Conservation (phyloP, 306 rosid species). For the Mimosa bimucronata region DNA sequence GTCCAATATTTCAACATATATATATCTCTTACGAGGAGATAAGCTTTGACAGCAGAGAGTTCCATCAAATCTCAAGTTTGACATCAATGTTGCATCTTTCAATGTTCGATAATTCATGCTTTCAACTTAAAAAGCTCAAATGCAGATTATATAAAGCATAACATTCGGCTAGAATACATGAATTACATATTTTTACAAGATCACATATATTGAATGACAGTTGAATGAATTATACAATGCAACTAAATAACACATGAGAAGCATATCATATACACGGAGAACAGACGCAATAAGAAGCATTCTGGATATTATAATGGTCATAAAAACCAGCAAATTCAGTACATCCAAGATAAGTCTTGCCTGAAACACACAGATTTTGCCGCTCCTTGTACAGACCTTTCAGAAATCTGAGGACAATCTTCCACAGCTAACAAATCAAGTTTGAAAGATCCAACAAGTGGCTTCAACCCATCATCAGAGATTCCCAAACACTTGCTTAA, state of each 20-base stretch:
- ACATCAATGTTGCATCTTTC: neutral
- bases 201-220: conserved; percentile 22
- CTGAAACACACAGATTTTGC: conserved; percentile 71
- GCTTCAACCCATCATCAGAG: conserved; percentile 85
- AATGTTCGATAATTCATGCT: neutral
- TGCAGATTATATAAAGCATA: neutral
- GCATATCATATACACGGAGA: conserved; percentile 4
- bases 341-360: conserved; percentile 92
- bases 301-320: neutral
- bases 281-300: conserved; percentile 21
- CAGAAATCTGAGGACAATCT: conserved; percentile 88
- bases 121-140: neutral
- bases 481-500: conserved; percentile 78
- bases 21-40: neutral
- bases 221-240: conserved; percentile 34
- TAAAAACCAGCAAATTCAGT: conserved; percentile 45
- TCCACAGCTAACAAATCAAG: conserved; percentile 70
- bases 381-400: conserved; percentile 75
- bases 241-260: neutral
- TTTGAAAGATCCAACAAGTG: conserved; percentile 72
- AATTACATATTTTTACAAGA: neutral
- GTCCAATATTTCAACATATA: neutral
- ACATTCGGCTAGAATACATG: conserved; percentile 4
- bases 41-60: neutral
- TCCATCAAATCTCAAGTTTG: neutral